These are phyloP conservation scores for Talaromyces adpressus DNA, from an alignment of 495 filamentous ascomycete species.

Conservation along the genomic window DNA sequence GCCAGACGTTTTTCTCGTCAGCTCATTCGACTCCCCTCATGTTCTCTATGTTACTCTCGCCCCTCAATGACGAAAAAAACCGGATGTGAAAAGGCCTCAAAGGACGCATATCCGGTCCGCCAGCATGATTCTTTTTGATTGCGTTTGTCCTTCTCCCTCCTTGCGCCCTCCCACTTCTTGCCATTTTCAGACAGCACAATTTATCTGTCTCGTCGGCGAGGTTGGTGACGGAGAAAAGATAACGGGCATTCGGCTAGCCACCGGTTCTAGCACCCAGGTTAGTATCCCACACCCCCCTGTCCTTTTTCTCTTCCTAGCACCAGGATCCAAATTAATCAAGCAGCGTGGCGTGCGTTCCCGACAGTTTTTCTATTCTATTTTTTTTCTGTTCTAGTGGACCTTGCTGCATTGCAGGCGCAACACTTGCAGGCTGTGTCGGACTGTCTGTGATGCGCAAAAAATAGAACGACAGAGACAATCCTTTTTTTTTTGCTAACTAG, in stretches of 20 bases:
- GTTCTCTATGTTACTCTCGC: constrained; percentile 3
- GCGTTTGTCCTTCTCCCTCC: background rate
- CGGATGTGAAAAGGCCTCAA: constrained; percentile 7
- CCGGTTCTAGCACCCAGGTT: background rate
- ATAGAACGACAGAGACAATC: background rate
- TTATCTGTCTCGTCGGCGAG: background rate
- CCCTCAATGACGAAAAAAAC: constrained; percentile 8
- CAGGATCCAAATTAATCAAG: background rate
- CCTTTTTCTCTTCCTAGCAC: background rate
- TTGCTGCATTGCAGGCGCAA: background rate
- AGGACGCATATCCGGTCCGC: constrained; percentile 4
- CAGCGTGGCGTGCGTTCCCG: background rate
- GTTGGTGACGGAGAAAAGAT: background rate
- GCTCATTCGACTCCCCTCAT: constrained; percentile 10
- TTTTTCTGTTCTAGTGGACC: background rate
- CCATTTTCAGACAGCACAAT: background rate
- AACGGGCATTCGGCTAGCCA: background rate
- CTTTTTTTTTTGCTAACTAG: background rate
- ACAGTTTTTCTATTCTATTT: background rate
- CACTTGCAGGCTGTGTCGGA: background rate
- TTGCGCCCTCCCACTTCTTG: background rate
- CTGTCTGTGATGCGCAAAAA: background rate
- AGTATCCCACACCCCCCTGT: background rate
- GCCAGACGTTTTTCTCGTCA: constrained; percentile 1
- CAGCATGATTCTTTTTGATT: constrained; percentile 1